phyloP scores from a whole-genome alignment of 495 filamentous ascomycete species.

The Penicillium bovifimosum region DNA sequence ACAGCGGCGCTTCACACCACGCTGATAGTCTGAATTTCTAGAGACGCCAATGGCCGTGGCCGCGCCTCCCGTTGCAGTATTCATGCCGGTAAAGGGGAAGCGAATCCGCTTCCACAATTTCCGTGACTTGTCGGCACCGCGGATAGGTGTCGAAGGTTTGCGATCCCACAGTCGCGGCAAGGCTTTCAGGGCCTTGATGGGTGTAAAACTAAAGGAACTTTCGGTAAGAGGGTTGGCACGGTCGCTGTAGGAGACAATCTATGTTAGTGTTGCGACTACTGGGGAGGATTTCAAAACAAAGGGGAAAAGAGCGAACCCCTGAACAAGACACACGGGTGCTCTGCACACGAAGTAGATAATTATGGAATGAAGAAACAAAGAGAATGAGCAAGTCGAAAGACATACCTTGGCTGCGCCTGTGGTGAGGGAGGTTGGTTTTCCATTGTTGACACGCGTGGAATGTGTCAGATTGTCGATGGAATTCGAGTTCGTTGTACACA shows the following conservation, averaged over 20 bases:
- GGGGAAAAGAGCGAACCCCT: not conserved
- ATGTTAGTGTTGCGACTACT: constrained; percentile 9
- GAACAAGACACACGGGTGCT: not conserved
- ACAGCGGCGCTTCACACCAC: constrained; percentile 45
- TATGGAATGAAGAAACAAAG: not conserved
- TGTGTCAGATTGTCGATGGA: constrained; percentile 22
- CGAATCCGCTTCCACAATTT: constrained; percentile 51
- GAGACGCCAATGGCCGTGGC: constrained; percentile 32
- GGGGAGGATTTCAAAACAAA: constrained; percentile 1
- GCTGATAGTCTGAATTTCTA: constrained; percentile 25
- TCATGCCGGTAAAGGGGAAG: constrained; percentile 39
- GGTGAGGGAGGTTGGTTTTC: constrained; percentile 15
- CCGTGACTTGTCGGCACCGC: constrained; percentile 35
- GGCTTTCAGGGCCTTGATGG: constrained; percentile 29
- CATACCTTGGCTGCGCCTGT: constrained; percentile 20
- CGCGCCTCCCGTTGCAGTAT: constrained; percentile 21
- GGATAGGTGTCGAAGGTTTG: constrained; percentile 51
- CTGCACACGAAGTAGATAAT: not conserved
- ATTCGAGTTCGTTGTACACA: not conserved
- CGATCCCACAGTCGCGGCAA: constrained; percentile 47
- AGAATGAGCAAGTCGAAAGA: not conserved
- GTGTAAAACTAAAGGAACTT: constrained; percentile 34
- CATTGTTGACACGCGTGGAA: constrained; percentile 28
- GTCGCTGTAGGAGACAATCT: constrained; percentile 9
- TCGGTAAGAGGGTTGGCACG: constrained; percentile 13